Evolutionary conservation across 2,329 filamentous ascomycete genomes (phyloP), one percentile per base, ranked within the genome.

Genomic region (Dendryphion nanum): DNA sequence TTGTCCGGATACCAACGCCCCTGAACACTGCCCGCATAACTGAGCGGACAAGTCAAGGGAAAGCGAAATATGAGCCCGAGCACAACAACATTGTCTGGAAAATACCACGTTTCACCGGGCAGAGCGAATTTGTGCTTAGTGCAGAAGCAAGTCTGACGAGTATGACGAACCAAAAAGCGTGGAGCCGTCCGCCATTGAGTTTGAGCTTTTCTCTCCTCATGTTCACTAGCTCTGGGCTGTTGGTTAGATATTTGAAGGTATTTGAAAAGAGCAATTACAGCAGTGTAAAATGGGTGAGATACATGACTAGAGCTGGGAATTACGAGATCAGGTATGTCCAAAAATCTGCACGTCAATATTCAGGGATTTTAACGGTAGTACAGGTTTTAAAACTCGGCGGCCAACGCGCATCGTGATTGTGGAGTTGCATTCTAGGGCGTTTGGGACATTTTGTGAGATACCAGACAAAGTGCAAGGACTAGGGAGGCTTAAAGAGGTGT

Each of bases 231-330:
- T 94, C 86, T 1, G 93, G 93, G 1, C 65, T 98, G 61, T 64
- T 98, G 48, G 93, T 98, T 40, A 76, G 94, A 34, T 98, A 98
- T 66, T 71, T 98, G 41, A 98, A 98, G 71, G 93, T 98, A 2
- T 98, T 98, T 72, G 93, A 98, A 73, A 98, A 98, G 82, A 93
- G 81, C 68, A 97, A 97, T 68, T 98, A 98, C 66, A 94, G 87
- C 47, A 95, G 89, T 61, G 93, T 98, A 33, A 98, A 98, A 69
- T 98, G 93, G 93, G 93, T 98, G 55, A 77, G 93, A 55, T 98
- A 98, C 69, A 97, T 98, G 93, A 98, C 93, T 14, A 82, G 91
- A 51, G 93, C 91, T 13, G 93, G 93, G 18, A 96, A 89, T 67
- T 98, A 98, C 68, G 93, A 98, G 72, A 95, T 98, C 64, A 78